A percentile compares a stretch with the other conserved stretches of the same genome.
These are phyloP conservation scores for Juncus effusus DNA, from an alignment of 176 grass and related monocot species.

Conservation along the genomic window DNA sequence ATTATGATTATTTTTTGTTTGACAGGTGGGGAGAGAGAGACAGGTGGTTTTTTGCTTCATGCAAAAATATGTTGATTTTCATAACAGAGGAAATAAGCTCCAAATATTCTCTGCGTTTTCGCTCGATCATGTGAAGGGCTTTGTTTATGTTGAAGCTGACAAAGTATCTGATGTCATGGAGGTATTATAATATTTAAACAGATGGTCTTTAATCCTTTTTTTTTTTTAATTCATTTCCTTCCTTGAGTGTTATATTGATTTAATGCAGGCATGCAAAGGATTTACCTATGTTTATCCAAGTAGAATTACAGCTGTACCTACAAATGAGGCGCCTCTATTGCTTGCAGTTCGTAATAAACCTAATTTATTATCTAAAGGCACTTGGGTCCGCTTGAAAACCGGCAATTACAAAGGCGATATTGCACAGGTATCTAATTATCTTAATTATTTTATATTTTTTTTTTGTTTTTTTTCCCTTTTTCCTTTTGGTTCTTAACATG, in stretches of 20 bases:
- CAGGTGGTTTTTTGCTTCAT: slow-evolving; percentile 94
- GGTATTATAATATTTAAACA: slow-evolving; percentile 36
- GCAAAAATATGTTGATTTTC: slow-evolving; percentile 82
- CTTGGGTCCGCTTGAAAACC: slow-evolving; percentile 87
- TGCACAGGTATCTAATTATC: slow-evolving; percentile 49
- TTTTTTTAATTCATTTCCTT: neutral
- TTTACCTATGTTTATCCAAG: slow-evolving; percentile 77
- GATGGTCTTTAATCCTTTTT: slow-evolving; percentile 7
- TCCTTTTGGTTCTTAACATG: slow-evolving; percentile 31
- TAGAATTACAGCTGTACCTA: slow-evolving; percentile 61
- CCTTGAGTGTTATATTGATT: slow-evolving; percentile 2
- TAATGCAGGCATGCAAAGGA: slow-evolving; percentile 89
- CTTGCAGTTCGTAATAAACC: slow-evolving; percentile 63
- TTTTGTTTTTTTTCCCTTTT: neutral
- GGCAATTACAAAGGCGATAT: slow-evolving; percentile 98
- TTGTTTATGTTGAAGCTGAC: slow-evolving; percentile 92
- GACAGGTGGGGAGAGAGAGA: slow-evolving; percentile 73
- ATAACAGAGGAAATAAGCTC: slow-evolving; percentile 62
- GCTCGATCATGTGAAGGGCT: slow-evolving; percentile 89
- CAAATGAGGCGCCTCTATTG: slow-evolving; percentile 73
- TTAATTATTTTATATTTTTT: neutral
- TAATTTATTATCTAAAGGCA: slow-evolving; percentile 57
- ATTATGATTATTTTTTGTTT: slow-evolving; percentile 30
- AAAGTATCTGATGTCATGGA: slow-evolving; percentile 83
- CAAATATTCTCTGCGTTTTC: slow-evolving; percentile 83